A percentile compares a stretch with the other conserved stretches of the same genome.
phyloP scores from a whole-genome alignment of 345 rosid species.

The Aegle marmelos region DNA sequence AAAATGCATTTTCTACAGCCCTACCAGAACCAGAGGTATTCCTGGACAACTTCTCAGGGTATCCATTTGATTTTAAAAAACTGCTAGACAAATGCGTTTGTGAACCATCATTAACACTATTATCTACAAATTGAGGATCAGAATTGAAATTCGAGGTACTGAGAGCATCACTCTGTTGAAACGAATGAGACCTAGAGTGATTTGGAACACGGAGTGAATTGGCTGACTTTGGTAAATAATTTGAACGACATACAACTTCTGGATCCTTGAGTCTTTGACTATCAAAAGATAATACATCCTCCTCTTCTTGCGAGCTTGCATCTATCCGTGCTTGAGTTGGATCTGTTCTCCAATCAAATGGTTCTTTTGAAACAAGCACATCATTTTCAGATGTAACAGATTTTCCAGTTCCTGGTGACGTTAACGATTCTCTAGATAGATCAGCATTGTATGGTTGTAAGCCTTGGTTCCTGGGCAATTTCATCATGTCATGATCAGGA shows the following conservation, averaged over 20 bases:
- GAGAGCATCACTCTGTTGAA: constrained; percentile 25
- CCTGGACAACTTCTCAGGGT: constrained; percentile 34
- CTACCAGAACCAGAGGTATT: constrained; percentile 34
- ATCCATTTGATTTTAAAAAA: constrained; percentile 43
- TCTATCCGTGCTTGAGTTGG: constrained; percentile 18
- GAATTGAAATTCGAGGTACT: constrained; percentile 25
- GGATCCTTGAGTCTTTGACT: constrained; percentile 61
- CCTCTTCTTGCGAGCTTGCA: constrained; percentile 43
- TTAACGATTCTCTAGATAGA: constrained; percentile 23
- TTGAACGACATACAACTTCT: constrained; percentile 38
- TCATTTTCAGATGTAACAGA: constrained; percentile 25
- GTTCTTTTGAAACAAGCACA: constrained; percentile 23
- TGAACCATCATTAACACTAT: constrained; percentile 26
- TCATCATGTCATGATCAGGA: constrained; percentile 41
- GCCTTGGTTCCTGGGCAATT: constrained; percentile 32
- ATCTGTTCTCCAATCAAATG: constrained; percentile 38
- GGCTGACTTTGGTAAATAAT: constrained; percentile 39
- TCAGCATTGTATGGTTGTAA: constrained; percentile 33
- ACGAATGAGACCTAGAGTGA: constrained; percentile 45
- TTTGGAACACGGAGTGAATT: constrained; percentile 32
- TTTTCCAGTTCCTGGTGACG: constrained; percentile 25
- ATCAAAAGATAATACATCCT: constrained; percentile 59
- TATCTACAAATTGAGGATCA: constrained; percentile 32
- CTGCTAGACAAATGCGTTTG: constrained; percentile 29
- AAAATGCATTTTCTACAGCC: constrained; percentile 27